A percentile compares a stretch with the other conserved stretches of the same genome.
phyloP scores from a whole-genome alignment of 2,329 filamentous ascomycete species.

The Parasarocladium wereldwijsianum region DNA sequence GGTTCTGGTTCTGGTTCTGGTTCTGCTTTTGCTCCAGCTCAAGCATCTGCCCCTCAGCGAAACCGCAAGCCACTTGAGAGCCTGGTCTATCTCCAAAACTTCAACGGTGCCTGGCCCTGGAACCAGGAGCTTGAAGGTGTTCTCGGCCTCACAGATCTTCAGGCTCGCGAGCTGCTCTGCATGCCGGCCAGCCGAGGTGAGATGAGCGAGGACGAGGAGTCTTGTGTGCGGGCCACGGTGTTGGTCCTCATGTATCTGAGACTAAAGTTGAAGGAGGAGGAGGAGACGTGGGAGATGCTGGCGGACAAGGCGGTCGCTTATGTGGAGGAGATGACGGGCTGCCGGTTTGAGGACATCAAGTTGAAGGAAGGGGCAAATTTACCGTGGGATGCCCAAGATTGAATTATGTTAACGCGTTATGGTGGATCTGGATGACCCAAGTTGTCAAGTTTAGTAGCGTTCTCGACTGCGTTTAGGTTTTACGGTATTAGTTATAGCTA shows the following conservation, averaged over 20 bases:
- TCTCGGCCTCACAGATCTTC: constrained; percentile 10
- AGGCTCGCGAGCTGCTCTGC: constrained; percentile 4
- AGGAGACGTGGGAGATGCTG: constrained; percentile 49
- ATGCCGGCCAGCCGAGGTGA: constrained; percentile 3
- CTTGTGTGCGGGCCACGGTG: constrained; percentile 17
- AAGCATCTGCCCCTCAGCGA: too few relatives aligned
- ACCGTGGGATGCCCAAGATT: too few relatives aligned
- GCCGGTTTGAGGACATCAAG: neutral
- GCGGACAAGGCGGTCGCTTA: constrained; percentile 43
- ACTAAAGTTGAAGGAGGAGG: constrained; percentile 23
- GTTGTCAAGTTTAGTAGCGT: too few relatives aligned
- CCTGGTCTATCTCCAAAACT: constrained; percentile 37
- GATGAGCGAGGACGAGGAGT: constrained; percentile 6
- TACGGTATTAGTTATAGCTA: too few relatives aligned
- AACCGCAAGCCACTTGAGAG: constrained; percentile 8
- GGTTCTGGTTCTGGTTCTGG: too few relatives aligned
- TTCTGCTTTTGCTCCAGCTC: too few relatives aligned
- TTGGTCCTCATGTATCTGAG: constrained; percentile 25
- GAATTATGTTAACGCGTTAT: too few relatives aligned
- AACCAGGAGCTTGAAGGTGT: constrained; percentile 12
- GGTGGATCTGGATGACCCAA: too few relatives aligned
- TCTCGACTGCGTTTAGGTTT: too few relatives aligned
- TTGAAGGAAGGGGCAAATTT: neutral
- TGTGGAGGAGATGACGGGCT: constrained; percentile 16
- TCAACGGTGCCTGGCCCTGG: constrained; percentile 18